phyloP scores from a whole-genome alignment of 2,329 filamentous ascomycete genomes.

The Lachnellula occidentalis region DNA sequence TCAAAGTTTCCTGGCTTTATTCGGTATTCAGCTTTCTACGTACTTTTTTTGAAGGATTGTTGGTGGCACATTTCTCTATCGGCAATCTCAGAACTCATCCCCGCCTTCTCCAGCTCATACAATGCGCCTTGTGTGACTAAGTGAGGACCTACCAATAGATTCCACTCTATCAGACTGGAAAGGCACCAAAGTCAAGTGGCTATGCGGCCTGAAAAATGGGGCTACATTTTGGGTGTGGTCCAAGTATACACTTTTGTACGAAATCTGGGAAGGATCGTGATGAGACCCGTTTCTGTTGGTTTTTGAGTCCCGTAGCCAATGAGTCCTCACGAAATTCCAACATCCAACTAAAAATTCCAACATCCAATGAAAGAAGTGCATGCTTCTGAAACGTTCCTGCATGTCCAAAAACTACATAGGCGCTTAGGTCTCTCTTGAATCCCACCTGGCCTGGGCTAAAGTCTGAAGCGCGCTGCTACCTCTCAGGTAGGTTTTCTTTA shows the following conservation, averaged over 20 bases:
- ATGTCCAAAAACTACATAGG: neutral
- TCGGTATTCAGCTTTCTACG: neutral
- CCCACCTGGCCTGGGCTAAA: neutral
- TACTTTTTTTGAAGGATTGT: neutral
- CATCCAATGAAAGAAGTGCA: neutral
- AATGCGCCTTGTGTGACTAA: too few species aligned
- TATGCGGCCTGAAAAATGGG: neutral
- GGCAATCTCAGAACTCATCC: neutral
- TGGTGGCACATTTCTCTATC: neutral
- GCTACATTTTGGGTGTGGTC: neutral
- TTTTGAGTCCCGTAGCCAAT: neutral
- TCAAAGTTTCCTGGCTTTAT: neutral
- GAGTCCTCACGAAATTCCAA: neutral
- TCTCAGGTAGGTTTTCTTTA: neutral
- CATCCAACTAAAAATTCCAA: neutral
- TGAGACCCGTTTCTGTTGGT: neutral
- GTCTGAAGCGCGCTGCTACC: neutral
- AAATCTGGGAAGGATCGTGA: too few species aligned
- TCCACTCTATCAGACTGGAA: neutral
- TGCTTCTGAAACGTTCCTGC: constrained; percentile 1
- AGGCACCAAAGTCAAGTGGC: neutral
- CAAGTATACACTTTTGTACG: neutral
- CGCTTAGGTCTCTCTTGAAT: neutral
- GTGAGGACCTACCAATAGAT: too few species aligned
- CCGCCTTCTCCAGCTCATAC: too few species aligned